Conservation (phyloP, 352 stramenopile species). For the Pythium utonaiense region DNA sequence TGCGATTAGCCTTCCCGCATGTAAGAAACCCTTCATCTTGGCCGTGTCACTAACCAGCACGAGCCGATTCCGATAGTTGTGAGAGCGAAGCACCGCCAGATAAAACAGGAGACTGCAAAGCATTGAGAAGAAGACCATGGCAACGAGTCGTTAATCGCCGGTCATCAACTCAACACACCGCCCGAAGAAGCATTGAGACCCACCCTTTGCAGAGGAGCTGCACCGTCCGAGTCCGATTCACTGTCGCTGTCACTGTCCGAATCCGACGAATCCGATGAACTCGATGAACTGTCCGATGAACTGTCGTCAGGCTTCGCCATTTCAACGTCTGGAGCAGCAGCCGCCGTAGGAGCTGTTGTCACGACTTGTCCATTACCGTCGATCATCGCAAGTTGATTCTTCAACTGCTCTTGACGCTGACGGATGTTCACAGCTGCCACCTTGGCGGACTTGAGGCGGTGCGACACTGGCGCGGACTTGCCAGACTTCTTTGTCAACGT, state of each 20-base stretch:
- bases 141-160: slow-evolving; percentile 20
- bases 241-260: slow-evolving; percentile 86
- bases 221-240: slow-evolving; percentile 73
- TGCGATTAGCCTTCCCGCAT: slow-evolving; percentile 7
- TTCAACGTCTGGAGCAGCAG: slow-evolving; percentile 29
- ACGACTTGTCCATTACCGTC: slow-evolving; percentile 34
- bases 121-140: slow-evolving; percentile 24
- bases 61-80: slow-evolving; percentile 23
- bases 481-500: slow-evolving; percentile 40
- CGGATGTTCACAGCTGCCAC: slow-evolving; percentile 75
- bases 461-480: slow-evolving; percentile 43
- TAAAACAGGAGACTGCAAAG: slow-evolving; percentile 24
- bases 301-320: slow-evolving; percentile 37
- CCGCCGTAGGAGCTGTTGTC: not conserved
- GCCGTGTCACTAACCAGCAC: slow-evolving; percentile 19
- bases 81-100: slow-evolving; percentile 20
- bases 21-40: not conserved
- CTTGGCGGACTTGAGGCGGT: slow-evolving; percentile 81
- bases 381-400: slow-evolving; percentile 73
- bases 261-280: slow-evolving; percentile 77
- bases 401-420: slow-evolving; percentile 70
- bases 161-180: slow-evolving; percentile 22
- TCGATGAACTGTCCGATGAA: slow-evolving; percentile 68
- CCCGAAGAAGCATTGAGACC: slow-evolving; percentile 46
- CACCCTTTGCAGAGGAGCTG: slow-evolving; percentile 79